Evolutionary conservation across 257 asterid species (phyloP), one percentile per base, ranked within the genome.

Genomic region (Capsicum chinense): DNA sequence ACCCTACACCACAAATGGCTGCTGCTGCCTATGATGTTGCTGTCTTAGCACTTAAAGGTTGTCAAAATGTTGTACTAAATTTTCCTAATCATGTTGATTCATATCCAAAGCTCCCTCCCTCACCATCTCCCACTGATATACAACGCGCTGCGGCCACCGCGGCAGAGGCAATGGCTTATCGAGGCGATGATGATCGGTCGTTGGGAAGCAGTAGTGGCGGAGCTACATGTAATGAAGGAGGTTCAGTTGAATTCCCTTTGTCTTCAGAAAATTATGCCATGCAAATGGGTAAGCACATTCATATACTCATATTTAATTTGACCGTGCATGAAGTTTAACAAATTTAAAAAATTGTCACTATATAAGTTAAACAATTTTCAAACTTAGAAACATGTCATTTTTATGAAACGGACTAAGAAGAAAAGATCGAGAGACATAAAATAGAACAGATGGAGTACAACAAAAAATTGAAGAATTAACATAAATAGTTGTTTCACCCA

Each of bases 21-120:
- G 93, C 91, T 0, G 88, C 91, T 2, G 91, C 91, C 12, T 90
- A 85, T 67, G 93, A 88, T 15, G 89, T 86, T 79, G 93, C 93
- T 16, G 91, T 87, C 11, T 71, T 87, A 42, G 93, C 93, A 21
- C 69, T 90, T 2, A 88, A 82, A 67, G 89, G 90, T 1, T 47
- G 33, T 21, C 84, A 48, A 9, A 73, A 87, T 10, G 64, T 87
- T n/a, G 21, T 84, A 5, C 63, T 92, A 15, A 92, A 92, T 85
- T 91, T 92, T 56, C 94, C 95, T n/a, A n/a, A 37, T 37, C 1
- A 37, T 37, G 42, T 37, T 3, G 3, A 69, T 8, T 63, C 79
- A 2, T 92, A 86, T 68, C 91, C 93, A 1, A 83, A 76, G 63
- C 63, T 83, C 9, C 94, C 94, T 6, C 78, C 85, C 11, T 87